A percentile compares a stretch with the other conserved stretches of the same genome.
Conservation (phyloP, 1,284 basidiomycete genomes). For the Moesziomyces sp. region DNA sequence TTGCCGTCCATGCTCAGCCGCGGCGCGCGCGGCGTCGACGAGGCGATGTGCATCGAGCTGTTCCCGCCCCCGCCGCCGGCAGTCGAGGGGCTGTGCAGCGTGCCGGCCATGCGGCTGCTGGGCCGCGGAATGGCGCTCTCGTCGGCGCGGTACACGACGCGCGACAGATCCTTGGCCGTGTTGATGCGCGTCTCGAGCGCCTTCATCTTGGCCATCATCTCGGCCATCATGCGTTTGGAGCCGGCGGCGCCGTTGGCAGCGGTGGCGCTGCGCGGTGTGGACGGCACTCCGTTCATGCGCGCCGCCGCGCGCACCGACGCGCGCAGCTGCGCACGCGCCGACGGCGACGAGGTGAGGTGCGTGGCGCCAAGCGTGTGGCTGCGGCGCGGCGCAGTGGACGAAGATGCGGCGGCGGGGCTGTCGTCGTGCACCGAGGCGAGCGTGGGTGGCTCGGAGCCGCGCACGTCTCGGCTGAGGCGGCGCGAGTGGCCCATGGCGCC, state of each 20-base stretch:
- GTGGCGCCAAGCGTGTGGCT: conserved; percentile 4
- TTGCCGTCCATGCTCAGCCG: conserved; percentile 40
- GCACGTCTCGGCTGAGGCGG: conserved; percentile 40
- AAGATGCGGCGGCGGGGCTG: conserved; percentile 19
- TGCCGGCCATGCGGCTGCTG: conserved; percentile 51
- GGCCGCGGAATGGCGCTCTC: conserved; percentile 63
- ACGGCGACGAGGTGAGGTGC: conserved; percentile 24
- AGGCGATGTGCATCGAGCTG: conserved; percentile 21
- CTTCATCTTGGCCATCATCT: conserved; percentile 60
- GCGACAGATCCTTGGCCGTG: conserved; percentile 43
- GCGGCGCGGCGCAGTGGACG: conserved; percentile 19
- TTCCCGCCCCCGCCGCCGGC: conserved; percentile 1
- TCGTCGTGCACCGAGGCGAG: conserved; percentile 45
- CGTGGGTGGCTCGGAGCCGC: conserved; percentile 20
- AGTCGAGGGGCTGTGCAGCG: conserved; percentile 17
- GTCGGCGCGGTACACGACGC: conserved; percentile 26
- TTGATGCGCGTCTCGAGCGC: conserved; percentile 61
- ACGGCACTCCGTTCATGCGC: conserved; percentile 13
- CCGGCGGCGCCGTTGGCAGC: conserved; percentile 13
- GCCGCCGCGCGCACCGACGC: conserved; percentile 32
- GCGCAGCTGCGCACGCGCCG: conserved; percentile 36
- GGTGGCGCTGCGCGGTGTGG: conserved; percentile 14
- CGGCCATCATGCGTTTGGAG: conserved; percentile 52
- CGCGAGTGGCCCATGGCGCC: conserved; percentile 45
- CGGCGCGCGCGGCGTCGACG: conserved; percentile 38